phyloP scores from a whole-genome alignment of 192 early-diverging fungal genomes.

The Coemansia nantahalensis region DNA sequence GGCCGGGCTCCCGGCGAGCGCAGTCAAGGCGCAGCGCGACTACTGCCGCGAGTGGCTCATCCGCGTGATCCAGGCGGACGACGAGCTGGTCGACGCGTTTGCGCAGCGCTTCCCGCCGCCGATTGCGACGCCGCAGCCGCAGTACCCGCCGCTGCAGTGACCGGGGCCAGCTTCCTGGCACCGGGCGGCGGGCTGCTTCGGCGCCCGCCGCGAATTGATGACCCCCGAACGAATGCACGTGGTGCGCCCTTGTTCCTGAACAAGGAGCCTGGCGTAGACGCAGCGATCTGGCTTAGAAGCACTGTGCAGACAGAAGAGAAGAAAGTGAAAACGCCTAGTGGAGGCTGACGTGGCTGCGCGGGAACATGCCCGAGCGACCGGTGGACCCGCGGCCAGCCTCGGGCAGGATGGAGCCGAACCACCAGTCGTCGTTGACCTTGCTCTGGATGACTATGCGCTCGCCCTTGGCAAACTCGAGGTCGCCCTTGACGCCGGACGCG shows the following conservation, averaged over 20 bases:
- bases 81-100: constrained; percentile 54
- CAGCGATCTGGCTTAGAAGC: no score
- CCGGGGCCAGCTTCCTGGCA: not conserved
- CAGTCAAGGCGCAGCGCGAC: constrained; percentile 36
- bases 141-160: constrained; percentile 2
- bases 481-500: constrained; percentile 45
- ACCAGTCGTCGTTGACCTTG: constrained; percentile 55
- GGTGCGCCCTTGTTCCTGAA: no score
- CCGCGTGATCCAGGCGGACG: constrained; percentile 47
- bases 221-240: no score
- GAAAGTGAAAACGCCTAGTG: no score
- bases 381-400: constrained; percentile 39
- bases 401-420: constrained; percentile 49
- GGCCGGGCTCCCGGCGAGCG: constrained; percentile 4
- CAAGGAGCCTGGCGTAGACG: no score
- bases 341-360: constrained; percentile 39
- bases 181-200: no score
- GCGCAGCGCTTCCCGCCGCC: constrained; percentile 50
- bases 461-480: constrained; percentile 41
- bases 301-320: no score
- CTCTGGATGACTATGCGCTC: constrained; percentile 52
- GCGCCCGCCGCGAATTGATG: no score
- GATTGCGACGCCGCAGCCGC: constrained; percentile 15
- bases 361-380: constrained; percentile 52
- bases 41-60: constrained; percentile 51